Conservation (phyloP, 2,329 filamentous ascomycete species). For the Aureobasidium leucospermi region DNA sequence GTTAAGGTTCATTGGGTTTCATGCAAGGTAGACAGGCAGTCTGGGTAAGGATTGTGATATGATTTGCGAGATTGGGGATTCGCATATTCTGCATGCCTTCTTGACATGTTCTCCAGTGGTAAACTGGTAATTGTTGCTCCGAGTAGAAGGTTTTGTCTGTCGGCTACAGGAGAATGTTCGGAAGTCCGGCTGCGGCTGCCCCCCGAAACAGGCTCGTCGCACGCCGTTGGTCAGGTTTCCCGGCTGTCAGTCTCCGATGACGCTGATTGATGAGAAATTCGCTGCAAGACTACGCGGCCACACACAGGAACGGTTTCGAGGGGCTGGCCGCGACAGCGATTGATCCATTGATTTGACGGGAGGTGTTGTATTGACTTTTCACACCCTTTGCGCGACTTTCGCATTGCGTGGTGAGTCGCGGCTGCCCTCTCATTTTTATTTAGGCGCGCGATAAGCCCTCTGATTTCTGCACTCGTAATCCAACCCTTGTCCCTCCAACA, state of each 20-base stretch:
- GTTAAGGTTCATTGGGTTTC: background rate
- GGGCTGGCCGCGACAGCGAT: slow-evolving; percentile 8
- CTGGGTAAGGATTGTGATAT: background rate
- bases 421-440: background rate
- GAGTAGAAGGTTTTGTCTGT: background rate
- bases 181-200: background rate
- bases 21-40: background rate
- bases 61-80: background rate
- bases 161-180: background rate
- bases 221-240: background rate
- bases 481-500: slow-evolving; percentile 7
- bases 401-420: background rate
- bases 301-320: slow-evolving; percentile 10
- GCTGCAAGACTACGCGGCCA: slow-evolving; percentile 11
- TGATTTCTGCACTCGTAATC: background rate
- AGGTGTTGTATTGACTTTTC: background rate
- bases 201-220: background rate
- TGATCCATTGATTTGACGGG: background rate
- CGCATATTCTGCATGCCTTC: background rate
- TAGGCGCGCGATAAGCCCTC: slow-evolving; percentile 3
- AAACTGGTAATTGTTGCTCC: background rate
- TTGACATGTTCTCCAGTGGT: background rate
- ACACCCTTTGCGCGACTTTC: slow-evolving; percentile 6
- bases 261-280: background rate
- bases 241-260: slow-evolving; percentile 5